phyloP scores from a whole-genome alignment of 1,139 yeast species.

The Candida glucosophila region DNA sequence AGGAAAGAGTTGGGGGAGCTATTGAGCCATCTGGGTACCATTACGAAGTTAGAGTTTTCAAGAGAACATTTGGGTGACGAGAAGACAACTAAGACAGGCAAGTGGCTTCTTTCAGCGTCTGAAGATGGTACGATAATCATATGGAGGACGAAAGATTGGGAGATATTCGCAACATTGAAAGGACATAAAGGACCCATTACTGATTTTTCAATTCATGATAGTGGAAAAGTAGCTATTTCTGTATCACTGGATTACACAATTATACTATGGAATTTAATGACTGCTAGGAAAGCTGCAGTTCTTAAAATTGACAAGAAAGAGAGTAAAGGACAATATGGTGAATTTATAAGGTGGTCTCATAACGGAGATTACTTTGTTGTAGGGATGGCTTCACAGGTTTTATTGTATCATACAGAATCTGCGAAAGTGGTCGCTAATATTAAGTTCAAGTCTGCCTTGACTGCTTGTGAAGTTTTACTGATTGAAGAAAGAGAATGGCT shows the following conservation, averaged over 20 bases:
- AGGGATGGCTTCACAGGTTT: constrained; percentile 58
- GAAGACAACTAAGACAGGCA: constrained; percentile 41
- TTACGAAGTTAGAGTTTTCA: constrained; percentile 60
- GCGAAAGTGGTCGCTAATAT: constrained; percentile 51
- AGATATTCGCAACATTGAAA: constrained; percentile 75
- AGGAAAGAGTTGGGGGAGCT: constrained; percentile 90
- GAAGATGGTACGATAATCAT: constrained; percentile 86
- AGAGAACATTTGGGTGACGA: constrained; percentile 7
- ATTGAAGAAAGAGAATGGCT: constrained; percentile 46
- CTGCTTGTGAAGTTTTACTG: constrained; percentile 51
- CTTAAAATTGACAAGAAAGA: constrained; percentile 65
- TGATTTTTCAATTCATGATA: constrained; percentile 83
- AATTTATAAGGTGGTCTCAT: constrained; percentile 54
- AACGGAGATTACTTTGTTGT: constrained; percentile 67
- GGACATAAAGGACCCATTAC: constrained; percentile 76
- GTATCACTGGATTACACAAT: constrained; percentile 81
- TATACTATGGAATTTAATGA: constrained; percentile 92
- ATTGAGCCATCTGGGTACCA: constrained; percentile 83
- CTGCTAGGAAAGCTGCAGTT: constrained; percentile 89
- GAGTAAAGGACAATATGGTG: constrained; percentile 57
- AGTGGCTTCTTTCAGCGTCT: constrained; percentile 86
- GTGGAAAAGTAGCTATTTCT: constrained; percentile 86
- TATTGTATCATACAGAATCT: constrained; percentile 56
- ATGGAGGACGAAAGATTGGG: constrained; percentile 99
- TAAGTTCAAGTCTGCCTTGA: constrained; percentile 48